Evolutionary conservation across 495 filamentous ascomycete species (phyloP).

Genomic region (Trichoderma gamsii): DNA sequence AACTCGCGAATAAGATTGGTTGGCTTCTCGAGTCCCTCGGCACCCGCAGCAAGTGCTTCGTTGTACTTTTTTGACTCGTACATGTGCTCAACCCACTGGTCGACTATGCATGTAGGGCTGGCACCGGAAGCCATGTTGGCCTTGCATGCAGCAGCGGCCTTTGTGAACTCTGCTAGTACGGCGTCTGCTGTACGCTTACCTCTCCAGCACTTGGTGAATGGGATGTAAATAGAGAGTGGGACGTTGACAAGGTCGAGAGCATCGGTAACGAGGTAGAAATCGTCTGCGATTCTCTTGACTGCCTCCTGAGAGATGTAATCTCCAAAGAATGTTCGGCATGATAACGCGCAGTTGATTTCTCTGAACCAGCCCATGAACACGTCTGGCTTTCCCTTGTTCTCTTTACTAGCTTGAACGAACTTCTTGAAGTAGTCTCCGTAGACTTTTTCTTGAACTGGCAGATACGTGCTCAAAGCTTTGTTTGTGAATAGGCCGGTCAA

Average conservation of each 20-base stretch:
- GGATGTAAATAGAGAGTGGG: constrained; percentile 73
- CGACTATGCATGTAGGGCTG: constrained; percentile 83
- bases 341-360: constrained; percentile 90
- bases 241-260: constrained; percentile 97
- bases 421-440: constrained; percentile 78
- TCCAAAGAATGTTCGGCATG: constrained; percentile 91
- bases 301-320: constrained; percentile 86
- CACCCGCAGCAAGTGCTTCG: constrained; percentile 59
- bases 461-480: constrained; percentile 76
- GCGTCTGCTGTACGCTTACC: constrained; percentile 92
- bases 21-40: constrained; percentile 71
- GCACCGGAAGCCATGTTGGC: constrained; percentile 82
- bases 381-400: constrained; percentile 60
- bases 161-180: constrained; percentile 81
- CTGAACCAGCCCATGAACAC: constrained; percentile 91
- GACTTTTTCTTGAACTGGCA: constrained; percentile 86
- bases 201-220: constrained; percentile 93
- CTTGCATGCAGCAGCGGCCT: constrained; percentile 88
- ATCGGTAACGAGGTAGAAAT: constrained; percentile 93
- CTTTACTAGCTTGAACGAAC: constrained; percentile 68
- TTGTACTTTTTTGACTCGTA: constrained; percentile 71
- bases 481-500: constrained; percentile 92
- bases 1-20: constrained; percentile 75
- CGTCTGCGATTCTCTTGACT: constrained; percentile 91
- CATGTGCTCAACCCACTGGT: constrained; percentile 85